A percentile compares a stretch with the other conserved stretches of the same genome.
Conservation (phyloP, 257 asterid species). For the Prunella vulgaris region DNA sequence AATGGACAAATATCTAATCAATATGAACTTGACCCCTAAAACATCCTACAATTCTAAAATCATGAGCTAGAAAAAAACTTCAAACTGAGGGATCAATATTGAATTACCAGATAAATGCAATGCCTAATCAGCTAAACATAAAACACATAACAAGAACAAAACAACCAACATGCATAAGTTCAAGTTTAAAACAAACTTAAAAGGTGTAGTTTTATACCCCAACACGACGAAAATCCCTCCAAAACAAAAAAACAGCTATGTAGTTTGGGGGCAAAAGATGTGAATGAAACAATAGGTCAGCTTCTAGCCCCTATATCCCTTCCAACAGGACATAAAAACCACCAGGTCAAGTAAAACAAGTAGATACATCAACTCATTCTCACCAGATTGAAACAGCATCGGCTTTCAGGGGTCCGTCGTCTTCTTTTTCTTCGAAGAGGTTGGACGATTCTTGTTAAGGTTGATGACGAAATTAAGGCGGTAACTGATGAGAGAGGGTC, state of each 20-base stretch:
- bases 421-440: constrained; percentile 35
- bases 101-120: background rate
- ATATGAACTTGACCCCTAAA: background rate
- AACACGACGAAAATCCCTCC: background rate
- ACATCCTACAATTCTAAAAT: background rate
- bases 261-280: background rate
- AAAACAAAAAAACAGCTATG: background rate
- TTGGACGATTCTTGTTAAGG: constrained; percentile 18
- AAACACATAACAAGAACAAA: background rate
- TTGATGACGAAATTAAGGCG: constrained; percentile 35
- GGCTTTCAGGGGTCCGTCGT: constrained; percentile 14
- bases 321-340: constrained; percentile 4
- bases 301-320: constrained; percentile 23
- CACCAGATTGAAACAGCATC: constrained; percentile 25
- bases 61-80: background rate
- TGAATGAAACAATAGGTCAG: constrained; percentile 31
- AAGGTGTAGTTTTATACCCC: constrained; percentile 12
- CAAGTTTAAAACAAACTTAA: constrained; percentile 1
- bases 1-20: no score
- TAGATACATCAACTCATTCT: constrained; percentile 19
- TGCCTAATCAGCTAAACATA: background rate
- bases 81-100: background rate
- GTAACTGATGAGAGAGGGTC: constrained; percentile 67
- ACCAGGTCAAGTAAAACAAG: background rate
- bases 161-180: background rate